These are phyloP conservation scores for Xylariaceae sp. DNA, from an alignment of 2,329 filamentous ascomycete genomes.

Conservation along the genomic window DNA sequence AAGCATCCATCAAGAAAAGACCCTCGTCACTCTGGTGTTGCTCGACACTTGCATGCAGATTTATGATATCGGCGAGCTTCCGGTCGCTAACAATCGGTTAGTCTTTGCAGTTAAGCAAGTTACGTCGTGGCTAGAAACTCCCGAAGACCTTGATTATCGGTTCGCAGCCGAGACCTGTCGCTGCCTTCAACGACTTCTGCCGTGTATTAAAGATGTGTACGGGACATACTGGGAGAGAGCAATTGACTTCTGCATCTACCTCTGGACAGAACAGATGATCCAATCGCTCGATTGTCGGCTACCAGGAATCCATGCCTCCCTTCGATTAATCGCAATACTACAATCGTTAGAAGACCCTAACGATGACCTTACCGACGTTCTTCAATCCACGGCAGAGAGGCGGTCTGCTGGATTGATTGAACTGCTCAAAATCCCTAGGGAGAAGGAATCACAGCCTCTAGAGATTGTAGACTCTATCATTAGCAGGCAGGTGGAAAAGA, in stretches of 20 bases:
- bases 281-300: slow-evolving; percentile 52
- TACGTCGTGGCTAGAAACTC: slow-evolving; percentile 67
- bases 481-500: slow-evolving; percentile 66
- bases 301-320: slow-evolving; percentile 69
- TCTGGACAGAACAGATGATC: slow-evolving; percentile 56
- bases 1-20: slow-evolving; percentile 46
- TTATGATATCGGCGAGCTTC: slow-evolving; percentile 56
- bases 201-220: slow-evolving; percentile 78
- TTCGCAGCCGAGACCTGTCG: slow-evolving; percentile 57
- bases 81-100: slow-evolving; percentile 67
- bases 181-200: slow-evolving; percentile 64
- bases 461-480: slow-evolving; percentile 77
- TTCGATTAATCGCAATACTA: slow-evolving; percentile 70
- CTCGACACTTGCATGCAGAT: slow-evolving; percentile 56
- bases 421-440: slow-evolving; percentile 60
- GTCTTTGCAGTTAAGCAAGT: slow-evolving; percentile 84
- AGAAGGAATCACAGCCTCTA: slow-evolving; percentile 62
- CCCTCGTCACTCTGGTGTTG: slow-evolving; percentile 53
- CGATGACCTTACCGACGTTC: slow-evolving; percentile 80
- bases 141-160: slow-evolving; percentile 46
- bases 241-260: slow-evolving; percentile 58
- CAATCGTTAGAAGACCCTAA: slow-evolving; percentile 72
- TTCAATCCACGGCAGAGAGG: slow-evolving; percentile 60
- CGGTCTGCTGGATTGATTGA: slow-evolving; percentile 63
- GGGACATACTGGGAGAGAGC: slow-evolving; percentile 81